Conservation (phyloP, 179 eudicot genomes). For the Sideroxylon spinosum region DNA sequence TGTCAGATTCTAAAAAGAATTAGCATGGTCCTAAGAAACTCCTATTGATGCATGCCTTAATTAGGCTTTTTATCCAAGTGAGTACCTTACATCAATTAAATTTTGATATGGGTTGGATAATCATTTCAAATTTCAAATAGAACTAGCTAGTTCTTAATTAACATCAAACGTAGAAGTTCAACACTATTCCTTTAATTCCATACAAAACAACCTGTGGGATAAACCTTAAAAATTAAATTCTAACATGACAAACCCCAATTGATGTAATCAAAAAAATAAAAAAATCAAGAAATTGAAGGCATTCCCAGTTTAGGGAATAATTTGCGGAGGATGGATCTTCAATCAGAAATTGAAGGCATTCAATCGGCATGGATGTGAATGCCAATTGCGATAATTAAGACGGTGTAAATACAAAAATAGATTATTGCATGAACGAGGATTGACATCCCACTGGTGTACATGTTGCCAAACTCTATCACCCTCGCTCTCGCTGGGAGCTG, state of each 20-base stretch:
- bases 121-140: too few species aligned
- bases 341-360: neutral
- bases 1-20: too few species aligned
- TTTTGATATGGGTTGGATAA: neutral
- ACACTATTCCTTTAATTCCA: neutral
- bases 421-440: constrained; percentile 36
- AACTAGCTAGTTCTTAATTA: neutral
- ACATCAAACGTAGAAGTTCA: neutral
- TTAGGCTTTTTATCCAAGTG: too few species aligned
- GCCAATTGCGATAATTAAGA: constrained; percentile 37
- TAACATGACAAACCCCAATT: constrained; percentile 4
- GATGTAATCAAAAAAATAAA: neutral
- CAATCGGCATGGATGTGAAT: constrained; percentile 31
- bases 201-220: neutral
- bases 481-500: constrained; percentile 38
- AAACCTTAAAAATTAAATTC: neutral
- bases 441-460: constrained; percentile 44
- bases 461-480: constrained; percentile 41
- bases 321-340: too few species aligned
- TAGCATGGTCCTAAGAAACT: too few species aligned
- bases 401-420: constrained; percentile 34
- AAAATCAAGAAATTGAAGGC: neutral
- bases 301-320: neutral
- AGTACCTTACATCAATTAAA: too few species aligned
- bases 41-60: too few species aligned